phyloP scores from a whole-genome alignment of 192 early-diverging fungal genomes.

The Chytriomyces hyalinus region DNA sequence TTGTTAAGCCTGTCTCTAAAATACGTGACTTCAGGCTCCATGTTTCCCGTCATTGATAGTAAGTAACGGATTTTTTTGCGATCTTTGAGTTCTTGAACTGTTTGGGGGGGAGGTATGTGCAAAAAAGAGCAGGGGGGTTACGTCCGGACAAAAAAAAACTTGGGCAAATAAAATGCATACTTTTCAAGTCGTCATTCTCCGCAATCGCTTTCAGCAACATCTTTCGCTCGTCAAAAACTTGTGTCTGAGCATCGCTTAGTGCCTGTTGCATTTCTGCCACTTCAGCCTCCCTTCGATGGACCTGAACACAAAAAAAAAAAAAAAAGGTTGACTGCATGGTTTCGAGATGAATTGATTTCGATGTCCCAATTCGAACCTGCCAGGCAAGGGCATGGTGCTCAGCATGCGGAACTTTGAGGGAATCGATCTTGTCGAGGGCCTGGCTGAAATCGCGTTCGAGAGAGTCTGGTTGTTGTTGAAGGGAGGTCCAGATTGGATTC shows the following conservation, averaged over 20 bases:
- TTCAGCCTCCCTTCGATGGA: constrained; percentile 50
- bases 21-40: constrained; percentile 58
- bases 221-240: constrained; percentile 60
- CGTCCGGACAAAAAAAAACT: neutral
- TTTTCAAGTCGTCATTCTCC: constrained; percentile 63
- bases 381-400: constrained; percentile 52
- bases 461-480: constrained; percentile 37
- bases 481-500: neutral
- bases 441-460: constrained; percentile 49
- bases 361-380: constrained; percentile 37
- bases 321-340: too few relatives aligned
- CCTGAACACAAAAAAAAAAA: neutral
- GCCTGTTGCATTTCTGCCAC: constrained; percentile 54
- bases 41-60: constrained; percentile 39
- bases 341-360: too few relatives aligned
- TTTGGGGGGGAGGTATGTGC: neutral
- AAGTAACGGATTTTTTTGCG: constrained; percentile 67
- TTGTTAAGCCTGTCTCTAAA: constrained; percentile 55
- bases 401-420: constrained; percentile 49
- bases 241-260: constrained; percentile 52
- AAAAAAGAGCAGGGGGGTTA: too few relatives aligned
- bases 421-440: constrained; percentile 43
- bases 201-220: constrained; percentile 45
- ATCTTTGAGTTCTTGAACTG: constrained; percentile 67
- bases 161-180: constrained; percentile 28